Evolutionary conservation across 179 eudicot genomes (phyloP).

Genomic region (Sideroxylon spinosum): DNA sequence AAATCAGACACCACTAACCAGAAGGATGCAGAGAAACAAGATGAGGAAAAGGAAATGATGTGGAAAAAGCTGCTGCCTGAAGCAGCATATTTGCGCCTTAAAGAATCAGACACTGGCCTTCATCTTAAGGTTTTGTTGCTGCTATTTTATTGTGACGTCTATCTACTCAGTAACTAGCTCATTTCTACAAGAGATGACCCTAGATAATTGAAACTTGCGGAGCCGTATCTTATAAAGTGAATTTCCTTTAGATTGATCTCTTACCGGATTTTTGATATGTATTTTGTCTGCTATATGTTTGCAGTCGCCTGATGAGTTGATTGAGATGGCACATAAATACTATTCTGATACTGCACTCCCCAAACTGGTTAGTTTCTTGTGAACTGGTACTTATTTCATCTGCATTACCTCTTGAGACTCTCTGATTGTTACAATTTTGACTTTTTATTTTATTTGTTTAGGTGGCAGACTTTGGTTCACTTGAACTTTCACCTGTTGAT

Average conservation of each 20-base stretch:
- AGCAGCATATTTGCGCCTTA: constrained; percentile 69
- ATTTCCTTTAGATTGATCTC: not conserved
- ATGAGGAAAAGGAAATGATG: constrained; percentile 50
- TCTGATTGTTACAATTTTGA: constrained; percentile 18
- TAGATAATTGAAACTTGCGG: not conserved
- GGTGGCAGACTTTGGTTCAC: constrained; percentile 88
- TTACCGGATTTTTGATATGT: constrained; percentile 12
- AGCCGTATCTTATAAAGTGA: constrained; percentile 3
- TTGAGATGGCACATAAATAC: constrained; percentile 68
- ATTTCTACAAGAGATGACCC: constrained; percentile 10
- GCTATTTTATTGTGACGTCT: not conserved
- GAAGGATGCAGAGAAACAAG: constrained; percentile 48
- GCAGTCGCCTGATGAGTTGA: constrained; percentile 74
- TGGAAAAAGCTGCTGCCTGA: constrained; percentile 72
- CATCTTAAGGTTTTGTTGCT: constrained; percentile 57
- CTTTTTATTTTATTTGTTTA: constrained; percentile 18
- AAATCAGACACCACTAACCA: constrained; percentile 32
- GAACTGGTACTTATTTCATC: not conserved
- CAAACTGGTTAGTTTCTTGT: constrained; percentile 54
- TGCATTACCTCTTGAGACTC: constrained; percentile 6
- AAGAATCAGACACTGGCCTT: constrained; percentile 86
- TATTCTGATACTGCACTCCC: constrained; percentile 77
- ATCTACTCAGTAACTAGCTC: not conserved
- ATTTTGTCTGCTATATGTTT: constrained; percentile 22
- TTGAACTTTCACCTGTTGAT: constrained; percentile 87